Evolutionary conservation across 495 filamentous ascomycete genomes (phyloP).

Genomic region (Choiromyces venosus): DNA sequence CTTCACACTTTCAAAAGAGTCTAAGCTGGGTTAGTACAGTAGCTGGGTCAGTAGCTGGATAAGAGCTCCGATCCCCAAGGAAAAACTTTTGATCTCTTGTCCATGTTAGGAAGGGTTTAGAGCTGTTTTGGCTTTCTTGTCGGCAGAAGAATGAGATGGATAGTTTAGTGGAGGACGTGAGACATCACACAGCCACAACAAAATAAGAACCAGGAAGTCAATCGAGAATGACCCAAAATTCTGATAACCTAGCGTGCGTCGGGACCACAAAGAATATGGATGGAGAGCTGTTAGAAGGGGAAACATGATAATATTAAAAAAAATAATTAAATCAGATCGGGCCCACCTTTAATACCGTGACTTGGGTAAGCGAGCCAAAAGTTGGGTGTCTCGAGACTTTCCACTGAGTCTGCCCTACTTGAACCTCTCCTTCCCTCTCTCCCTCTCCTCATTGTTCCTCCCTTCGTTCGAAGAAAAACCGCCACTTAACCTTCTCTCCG

Average conservation of each 20-base stretch:
- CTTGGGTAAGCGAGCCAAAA: not conserved
- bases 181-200: not conserved
- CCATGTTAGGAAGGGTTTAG: not conserved
- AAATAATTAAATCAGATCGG: not conserved
- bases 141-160: not conserved
- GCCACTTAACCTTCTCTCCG: constrained; percentile 8
- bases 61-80: not conserved
- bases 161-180: not conserved
- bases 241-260: not conserved
- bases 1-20: not conserved
- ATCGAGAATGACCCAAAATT: not conserved
- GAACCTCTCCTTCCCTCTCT: not conserved
- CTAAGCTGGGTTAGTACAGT: not conserved
- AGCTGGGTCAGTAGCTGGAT: not conserved
- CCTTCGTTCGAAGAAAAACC: constrained; percentile 7
- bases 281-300: not conserved
- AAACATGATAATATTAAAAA: not conserved
- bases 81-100: not conserved
- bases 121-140: not conserved
- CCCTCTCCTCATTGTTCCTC: constrained; percentile 16
- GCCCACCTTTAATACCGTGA: not conserved
- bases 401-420: not conserved
- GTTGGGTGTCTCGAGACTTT: not conserved
- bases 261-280: not conserved
- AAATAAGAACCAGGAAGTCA: not conserved